A percentile compares a stretch with the other conserved stretches of the same genome.
These are phyloP conservation scores for Yamadazyma friedrichii DNA, from an alignment of 1,139 yeast genomes.

Conservation along the genomic window DNA sequence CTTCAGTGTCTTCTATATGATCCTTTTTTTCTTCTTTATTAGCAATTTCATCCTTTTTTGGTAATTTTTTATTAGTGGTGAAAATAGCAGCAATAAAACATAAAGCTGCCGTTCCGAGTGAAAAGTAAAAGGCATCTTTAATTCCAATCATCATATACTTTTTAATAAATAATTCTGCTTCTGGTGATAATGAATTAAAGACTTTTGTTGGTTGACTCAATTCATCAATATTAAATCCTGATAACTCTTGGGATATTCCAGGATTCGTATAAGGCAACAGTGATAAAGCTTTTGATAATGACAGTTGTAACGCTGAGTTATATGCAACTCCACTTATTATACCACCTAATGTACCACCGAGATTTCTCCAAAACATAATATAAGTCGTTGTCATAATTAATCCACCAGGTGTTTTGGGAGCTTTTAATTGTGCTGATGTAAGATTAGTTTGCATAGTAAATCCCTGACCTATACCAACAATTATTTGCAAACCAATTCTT, in stretches of 20 bases:
- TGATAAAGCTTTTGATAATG: slow-evolving; percentile 16
- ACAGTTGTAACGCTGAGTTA: slow-evolving; percentile 25
- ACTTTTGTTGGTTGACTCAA: slow-evolving; percentile 21
- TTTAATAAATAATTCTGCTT: slow-evolving; percentile 26
- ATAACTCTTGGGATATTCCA: slow-evolving; percentile 20
- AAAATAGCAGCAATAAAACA: slow-evolving; percentile 22
- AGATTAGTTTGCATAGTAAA: slow-evolving; percentile 28
- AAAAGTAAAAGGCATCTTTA: slow-evolving; percentile 32
- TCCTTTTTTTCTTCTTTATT: slow-evolving; percentile 1
- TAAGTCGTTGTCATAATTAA: slow-evolving; percentile 36
- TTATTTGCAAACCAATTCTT: slow-evolving; percentile 36
- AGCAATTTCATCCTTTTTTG: slow-evolving; percentile 14
- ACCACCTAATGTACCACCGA: slow-evolving; percentile 32
- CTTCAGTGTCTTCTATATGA: background rate
- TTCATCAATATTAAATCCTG: slow-evolving; percentile 13
- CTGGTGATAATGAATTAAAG: slow-evolving; percentile 22
- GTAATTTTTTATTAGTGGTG: slow-evolving; percentile 30
- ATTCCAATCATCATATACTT: slow-evolving; percentile 29
- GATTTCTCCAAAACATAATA: slow-evolving; percentile 29
- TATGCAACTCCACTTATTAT: slow-evolving; percentile 36
- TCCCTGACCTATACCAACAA: slow-evolving; percentile 32
- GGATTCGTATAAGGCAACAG: slow-evolving; percentile 15
- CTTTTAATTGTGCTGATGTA: slow-evolving; percentile 30
- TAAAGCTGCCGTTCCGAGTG: slow-evolving; percentile 26
- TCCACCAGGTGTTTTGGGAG: slow-evolving; percentile 38